A percentile compares a stretch with the other conserved stretches of the same genome.
These are phyloP conservation scores for Stephanodiscus triporus DNA, from an alignment of 108 stramenopile species.

Conservation along the genomic window DNA sequence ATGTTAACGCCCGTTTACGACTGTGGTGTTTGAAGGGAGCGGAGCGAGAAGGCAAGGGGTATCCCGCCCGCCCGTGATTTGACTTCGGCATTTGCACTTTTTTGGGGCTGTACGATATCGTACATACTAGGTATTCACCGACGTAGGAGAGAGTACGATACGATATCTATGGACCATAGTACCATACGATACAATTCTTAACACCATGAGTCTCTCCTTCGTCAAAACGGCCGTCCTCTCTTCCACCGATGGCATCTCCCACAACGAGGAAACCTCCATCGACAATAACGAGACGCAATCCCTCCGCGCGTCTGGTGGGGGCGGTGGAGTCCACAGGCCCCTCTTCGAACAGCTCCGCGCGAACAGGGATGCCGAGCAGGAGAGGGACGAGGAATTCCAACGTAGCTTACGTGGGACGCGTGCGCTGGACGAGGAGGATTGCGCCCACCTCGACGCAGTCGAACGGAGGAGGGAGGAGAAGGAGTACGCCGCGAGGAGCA, in stretches of 20 bases:
- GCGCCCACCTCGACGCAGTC: conserved; percentile 76
- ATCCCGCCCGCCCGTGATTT: too few species aligned
- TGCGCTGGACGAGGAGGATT: conserved; percentile 83
- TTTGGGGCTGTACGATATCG: too few species aligned
- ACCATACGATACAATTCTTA: too few species aligned
- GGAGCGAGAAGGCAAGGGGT: too few species aligned
- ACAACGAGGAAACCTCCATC: conserved; percentile 76
- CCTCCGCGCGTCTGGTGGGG: conserved; percentile 28
- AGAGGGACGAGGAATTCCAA: conserved; percentile 67
- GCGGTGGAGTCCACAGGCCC: conserved; percentile 56
- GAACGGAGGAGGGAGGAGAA: conserved; percentile 53
- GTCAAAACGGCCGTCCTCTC: conserved; percentile 85
- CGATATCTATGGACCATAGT: too few species aligned
- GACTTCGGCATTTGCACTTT: too few species aligned
- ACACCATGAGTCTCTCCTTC: conserved; percentile 85
- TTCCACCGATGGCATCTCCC: conserved; percentile 74
- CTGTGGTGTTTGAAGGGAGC: too few species aligned
- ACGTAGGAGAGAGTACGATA: too few species aligned
- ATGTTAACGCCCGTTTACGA: too few species aligned
- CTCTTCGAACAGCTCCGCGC: conserved; percentile 86
- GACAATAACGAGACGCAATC: conserved; percentile 58
- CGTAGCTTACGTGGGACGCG: conserved; percentile 68
- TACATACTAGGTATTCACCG: too few species aligned
- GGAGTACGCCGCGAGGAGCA: conserved; percentile 50
- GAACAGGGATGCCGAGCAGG: conserved; percentile 78